phyloP scores from a whole-genome alignment of 192 early-diverging fungal genomes.

The Coemansia sp. region DNA sequence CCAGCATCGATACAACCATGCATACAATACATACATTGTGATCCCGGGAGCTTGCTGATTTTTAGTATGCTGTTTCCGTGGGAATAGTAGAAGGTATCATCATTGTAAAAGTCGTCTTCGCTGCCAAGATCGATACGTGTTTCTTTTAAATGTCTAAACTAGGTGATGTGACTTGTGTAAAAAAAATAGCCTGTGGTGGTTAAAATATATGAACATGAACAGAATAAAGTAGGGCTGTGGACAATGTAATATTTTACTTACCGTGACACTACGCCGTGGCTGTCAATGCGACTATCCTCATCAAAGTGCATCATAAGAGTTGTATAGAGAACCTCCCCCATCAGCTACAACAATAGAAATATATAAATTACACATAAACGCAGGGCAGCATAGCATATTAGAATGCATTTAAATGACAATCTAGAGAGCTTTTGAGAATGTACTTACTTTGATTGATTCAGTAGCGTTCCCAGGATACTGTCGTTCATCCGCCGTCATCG shows the following conservation, averaged over 20 bases:
- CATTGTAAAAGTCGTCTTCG: slow-evolving; percentile 17
- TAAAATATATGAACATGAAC: not conserved
- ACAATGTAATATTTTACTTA: not conserved
- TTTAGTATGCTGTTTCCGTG: slow-evolving; percentile 37
- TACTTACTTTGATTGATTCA: slow-evolving; percentile 32
- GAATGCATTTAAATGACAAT: not conserved
- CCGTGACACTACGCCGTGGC: not conserved
- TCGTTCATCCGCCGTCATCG: slow-evolving; percentile 14
- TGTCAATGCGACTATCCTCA: slow-evolving; percentile 15
- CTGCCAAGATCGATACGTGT: slow-evolving; percentile 15
- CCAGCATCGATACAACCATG: not conserved
- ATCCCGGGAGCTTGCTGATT: slow-evolving; percentile 22
- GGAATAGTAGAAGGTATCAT: slow-evolving; percentile 27
- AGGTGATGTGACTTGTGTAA: not conserved
- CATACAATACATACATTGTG: slow-evolving; percentile 19
- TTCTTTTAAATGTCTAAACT: slow-evolving; percentile 10
- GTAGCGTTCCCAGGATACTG: not conserved
- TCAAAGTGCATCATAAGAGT: slow-evolving; percentile 32
- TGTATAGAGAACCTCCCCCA: slow-evolving; percentile 38
- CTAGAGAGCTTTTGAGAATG: not conserved
- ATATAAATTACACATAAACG: not conserved
- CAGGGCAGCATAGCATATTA: not conserved
- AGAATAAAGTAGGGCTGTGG: not conserved
- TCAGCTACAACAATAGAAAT: slow-evolving; percentile 28
- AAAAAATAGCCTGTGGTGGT: not conserved